These are phyloP conservation scores for Neocallimastix lanati DNA, from an alignment of 192 early-diverging fungal species.

Conservation along the genomic window DNA sequence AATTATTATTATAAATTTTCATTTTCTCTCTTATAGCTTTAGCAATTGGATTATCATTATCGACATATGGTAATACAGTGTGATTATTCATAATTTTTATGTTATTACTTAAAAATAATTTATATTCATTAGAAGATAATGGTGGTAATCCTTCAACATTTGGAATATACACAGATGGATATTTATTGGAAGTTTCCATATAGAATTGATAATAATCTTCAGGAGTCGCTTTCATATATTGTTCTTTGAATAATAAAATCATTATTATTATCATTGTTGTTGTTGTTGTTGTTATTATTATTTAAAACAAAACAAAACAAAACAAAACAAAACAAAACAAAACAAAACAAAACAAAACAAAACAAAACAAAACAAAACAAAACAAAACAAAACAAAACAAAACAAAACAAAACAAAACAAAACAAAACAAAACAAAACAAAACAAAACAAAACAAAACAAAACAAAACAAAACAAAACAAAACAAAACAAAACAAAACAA, in stretches of 20 bases:
- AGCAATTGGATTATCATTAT: not conserved
- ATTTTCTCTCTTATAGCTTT: not conserved
- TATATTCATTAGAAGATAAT: not conserved
- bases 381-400: too few relatives aligned
- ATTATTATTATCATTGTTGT: too few relatives aligned
- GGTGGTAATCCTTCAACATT: constrained; percentile 14
- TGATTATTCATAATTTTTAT: not conserved
- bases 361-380: too few relatives aligned
- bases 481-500: too few relatives aligned
- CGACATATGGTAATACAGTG: not conserved
- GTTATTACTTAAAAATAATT: not conserved
- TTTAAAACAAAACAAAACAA: too few relatives aligned
- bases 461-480: too few relatives aligned
- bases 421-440: too few relatives aligned
- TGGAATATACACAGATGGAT: constrained; percentile 35
- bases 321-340: too few relatives aligned
- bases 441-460: too few relatives aligned
- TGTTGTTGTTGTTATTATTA: too few relatives aligned
- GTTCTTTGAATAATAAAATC: constrained; percentile 5
- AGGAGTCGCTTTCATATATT: constrained; percentile 34
- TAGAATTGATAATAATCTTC: constrained; percentile 40
- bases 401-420: too few relatives aligned
- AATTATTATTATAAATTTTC: not conserved
- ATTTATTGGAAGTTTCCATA: constrained; percentile 30
- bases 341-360: too few relatives aligned